Percentiles rank a stretch among this genome's conserved stretches.
Conservation (phyloP, 768 basidiomycete species). For the Fistulinella prunicolor region DNA sequence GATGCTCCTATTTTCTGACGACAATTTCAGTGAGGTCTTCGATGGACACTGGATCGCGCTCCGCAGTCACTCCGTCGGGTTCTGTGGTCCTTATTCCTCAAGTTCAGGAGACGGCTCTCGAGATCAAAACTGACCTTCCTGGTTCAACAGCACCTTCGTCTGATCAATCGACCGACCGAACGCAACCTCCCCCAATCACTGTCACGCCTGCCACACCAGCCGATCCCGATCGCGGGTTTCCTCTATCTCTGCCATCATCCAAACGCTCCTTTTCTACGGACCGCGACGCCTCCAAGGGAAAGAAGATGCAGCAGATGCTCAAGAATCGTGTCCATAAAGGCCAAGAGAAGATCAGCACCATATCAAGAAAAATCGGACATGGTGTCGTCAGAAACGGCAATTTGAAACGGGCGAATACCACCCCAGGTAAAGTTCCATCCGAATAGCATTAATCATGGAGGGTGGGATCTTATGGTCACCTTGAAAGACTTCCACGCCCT, state of each 20-base stretch:
- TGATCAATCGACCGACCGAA: neutral
- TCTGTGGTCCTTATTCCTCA: constrained; percentile 15
- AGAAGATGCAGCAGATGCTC: constrained; percentile 73
- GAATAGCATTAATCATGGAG: neutral
- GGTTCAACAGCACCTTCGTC: constrained; percentile 1
- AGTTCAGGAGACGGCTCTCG: constrained; percentile 11
- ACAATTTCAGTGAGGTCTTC: constrained; percentile 29
- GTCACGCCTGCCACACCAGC: constrained; percentile 63
- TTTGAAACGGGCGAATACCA: constrained; percentile 60
- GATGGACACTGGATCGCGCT: constrained; percentile 27
- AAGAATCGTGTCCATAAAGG: constrained; percentile 74
- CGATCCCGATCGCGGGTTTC: constrained; percentile 22
- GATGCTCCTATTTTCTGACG: neutral
- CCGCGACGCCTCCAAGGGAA: constrained; percentile 54
- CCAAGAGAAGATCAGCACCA: constrained; percentile 68
- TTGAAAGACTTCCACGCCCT: constrained; percentile 66
- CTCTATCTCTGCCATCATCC: constrained; percentile 13
- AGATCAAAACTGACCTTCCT: constrained; percentile 6
- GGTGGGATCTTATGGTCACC: neutral
- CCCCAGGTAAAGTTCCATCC: constrained; percentile 52
- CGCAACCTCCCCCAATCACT: constrained; percentile 43
- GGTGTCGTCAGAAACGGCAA: constrained; percentile 57
- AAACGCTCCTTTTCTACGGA: constrained; percentile 32
- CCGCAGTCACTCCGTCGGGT: constrained; percentile 20
- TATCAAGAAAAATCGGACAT: constrained; percentile 73